A percentile compares a stretch with the other conserved stretches of the same genome.
phyloP scores from a whole-genome alignment of 73 alveolate genomes.

The Paramecium octaurelia region DNA sequence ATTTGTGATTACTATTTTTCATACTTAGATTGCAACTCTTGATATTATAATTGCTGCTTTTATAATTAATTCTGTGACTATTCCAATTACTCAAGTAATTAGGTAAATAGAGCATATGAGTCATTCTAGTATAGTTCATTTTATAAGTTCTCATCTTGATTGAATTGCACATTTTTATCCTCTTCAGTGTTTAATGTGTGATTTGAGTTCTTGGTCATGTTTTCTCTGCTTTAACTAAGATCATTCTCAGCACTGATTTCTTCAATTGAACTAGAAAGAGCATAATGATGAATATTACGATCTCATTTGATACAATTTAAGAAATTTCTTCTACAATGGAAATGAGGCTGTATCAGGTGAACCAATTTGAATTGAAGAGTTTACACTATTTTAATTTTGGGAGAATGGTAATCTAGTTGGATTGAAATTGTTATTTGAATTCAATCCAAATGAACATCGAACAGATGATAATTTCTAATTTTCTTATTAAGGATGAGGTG shows the following conservation, averaged over 20 bases:
- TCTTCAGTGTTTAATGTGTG: not conserved
- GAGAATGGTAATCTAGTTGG: not conserved
- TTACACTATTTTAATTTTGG: not conserved
- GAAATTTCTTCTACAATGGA: constrained; percentile 15
- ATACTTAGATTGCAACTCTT: not conserved
- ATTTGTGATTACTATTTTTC: not conserved
- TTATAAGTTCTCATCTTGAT: not conserved
- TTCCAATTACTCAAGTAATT: not conserved
- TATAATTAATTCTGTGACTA: not conserved
- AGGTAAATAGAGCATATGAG: not conserved
- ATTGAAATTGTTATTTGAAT: not conserved
- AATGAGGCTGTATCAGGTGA: not conserved
- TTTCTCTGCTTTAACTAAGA: not conserved
- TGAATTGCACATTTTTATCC: not conserved
- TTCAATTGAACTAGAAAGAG: not conserved
- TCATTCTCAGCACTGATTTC: constrained; percentile 31
- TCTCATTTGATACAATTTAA: not conserved
- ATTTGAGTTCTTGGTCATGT: not conserved
- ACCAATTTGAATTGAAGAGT: not conserved
- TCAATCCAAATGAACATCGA: constrained; percentile 4
- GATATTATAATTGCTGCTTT: not conserved
- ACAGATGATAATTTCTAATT: not conserved
- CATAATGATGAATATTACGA: not conserved
- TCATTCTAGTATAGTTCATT: not conserved
- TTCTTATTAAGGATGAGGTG: constrained; percentile 1